Evolutionary conservation across 164 flowering plant genomes (phyloP).

Genomic region (Magnolia sinica): DNA sequence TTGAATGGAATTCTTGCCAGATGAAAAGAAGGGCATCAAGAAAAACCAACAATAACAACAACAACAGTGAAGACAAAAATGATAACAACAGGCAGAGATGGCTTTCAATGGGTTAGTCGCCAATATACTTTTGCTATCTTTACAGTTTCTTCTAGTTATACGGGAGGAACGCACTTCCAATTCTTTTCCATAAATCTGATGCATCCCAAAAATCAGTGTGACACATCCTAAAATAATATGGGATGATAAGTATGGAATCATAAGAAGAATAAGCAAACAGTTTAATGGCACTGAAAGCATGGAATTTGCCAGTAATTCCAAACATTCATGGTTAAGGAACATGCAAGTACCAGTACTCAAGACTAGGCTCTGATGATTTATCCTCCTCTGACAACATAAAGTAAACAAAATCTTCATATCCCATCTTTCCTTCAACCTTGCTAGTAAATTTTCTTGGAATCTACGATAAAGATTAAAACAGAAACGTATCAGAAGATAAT

Average conservation of each 20-base stretch:
- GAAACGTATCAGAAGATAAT: neutral
- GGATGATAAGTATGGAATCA: neutral
- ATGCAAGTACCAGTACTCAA: constrained; percentile 74
- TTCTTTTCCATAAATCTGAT: neutral
- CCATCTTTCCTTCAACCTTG: constrained; percentile 91
- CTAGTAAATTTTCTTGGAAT: constrained; percentile 83
- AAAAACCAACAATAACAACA: neutral
- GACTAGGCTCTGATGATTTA: constrained; percentile 91
- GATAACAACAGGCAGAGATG: neutral
- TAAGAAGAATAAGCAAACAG: neutral
- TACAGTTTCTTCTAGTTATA: neutral
- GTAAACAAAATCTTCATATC: constrained; percentile 97
- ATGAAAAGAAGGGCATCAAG: too few species aligned
- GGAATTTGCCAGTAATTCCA: neutral
- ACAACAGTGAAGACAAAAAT: neutral
- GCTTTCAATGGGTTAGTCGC: neutral
- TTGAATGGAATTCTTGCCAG: neutral
- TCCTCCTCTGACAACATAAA: constrained; percentile 95
- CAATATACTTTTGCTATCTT: neutral
- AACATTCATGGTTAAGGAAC: neutral
- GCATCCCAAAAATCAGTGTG: neutral
- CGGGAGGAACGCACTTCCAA: neutral
- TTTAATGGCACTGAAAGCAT: neutral
- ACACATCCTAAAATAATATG: neutral
- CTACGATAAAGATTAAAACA: constrained; percentile 32